These are phyloP conservation scores for Begonia loranthoides DNA, from an alignment of 306 rosid species.

Conservation along the genomic window DNA sequence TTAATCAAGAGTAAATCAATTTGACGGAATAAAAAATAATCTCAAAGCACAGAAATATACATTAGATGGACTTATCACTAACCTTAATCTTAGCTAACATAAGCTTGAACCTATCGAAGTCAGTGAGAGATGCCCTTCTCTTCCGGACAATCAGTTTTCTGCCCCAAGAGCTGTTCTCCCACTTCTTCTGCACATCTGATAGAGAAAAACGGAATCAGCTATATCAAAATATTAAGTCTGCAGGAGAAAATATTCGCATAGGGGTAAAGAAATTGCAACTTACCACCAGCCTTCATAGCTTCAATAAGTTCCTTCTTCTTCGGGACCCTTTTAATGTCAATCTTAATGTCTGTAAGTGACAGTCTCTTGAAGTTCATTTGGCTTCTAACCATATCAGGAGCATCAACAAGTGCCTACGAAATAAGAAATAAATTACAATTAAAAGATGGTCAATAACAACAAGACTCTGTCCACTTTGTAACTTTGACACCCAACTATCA, in stretches of 20 bases:
- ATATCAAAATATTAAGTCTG: neutral
- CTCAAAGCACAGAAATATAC: no score
- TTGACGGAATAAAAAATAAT: neutral
- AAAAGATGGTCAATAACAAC: neutral
- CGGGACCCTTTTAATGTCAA: conserved; percentile 84
- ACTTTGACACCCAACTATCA: no score
- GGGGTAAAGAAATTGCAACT: neutral
- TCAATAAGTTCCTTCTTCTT: conserved; percentile 80
- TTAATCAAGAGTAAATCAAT: neutral
- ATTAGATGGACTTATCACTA: no score
- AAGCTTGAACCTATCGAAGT: conserved; percentile 86
- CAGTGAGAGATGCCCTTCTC: conserved; percentile 64
- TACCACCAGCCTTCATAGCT: conserved; percentile 90
- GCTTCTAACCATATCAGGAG: conserved; percentile 79
- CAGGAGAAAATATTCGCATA: no score
- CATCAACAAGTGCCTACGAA: conserved; percentile 75
- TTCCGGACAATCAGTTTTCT: conserved; percentile 77
- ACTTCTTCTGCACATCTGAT: conserved; percentile 87
- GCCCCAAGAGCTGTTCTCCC: conserved; percentile 98
- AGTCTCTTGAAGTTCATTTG: conserved; percentile 87
- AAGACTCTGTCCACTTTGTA: neutral
- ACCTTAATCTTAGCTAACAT: conserved; percentile 98
- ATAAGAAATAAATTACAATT: neutral
- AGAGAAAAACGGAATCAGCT: neutral
- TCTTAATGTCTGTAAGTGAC: conserved; percentile 76